phyloP scores from a whole-genome alignment of 176 grass and related monocot species.

The Oryza longistaminata region DNA sequence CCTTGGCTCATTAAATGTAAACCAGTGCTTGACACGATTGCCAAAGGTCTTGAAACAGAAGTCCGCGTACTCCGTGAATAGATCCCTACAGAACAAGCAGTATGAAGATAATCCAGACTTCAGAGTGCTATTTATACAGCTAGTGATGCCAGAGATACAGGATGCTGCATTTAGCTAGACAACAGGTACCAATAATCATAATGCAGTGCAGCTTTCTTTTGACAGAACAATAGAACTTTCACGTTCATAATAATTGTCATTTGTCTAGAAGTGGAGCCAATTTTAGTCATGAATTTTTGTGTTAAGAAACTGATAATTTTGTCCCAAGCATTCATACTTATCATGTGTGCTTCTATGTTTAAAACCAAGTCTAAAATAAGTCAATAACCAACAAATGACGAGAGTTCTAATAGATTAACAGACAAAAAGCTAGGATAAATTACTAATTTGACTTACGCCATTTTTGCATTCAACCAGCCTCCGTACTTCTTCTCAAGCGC shows the following conservation, averaged over 20 bases:
- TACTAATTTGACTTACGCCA: conserved; percentile 49
- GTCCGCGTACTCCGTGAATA: conserved; percentile 65
- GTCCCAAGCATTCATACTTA: background rate
- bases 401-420: conserved; percentile 4
- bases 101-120: conserved; percentile 15
- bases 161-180: conserved; percentile 27
- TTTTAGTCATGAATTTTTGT: background rate
- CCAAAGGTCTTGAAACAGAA: conserved; percentile 78
- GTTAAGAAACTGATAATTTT: background rate
- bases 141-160: background rate
- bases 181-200: background rate
- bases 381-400: background rate
- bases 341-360: background rate
- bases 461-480: conserved; percentile 60
- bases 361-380: background rate
- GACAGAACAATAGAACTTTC: background rate
- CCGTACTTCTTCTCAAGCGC: conserved; percentile 67
- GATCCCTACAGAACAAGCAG: conserved; percentile 46
- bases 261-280: background rate
- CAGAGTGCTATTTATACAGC: background rate
- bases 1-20: conserved; percentile 78
- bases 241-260: background rate
- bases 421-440: background rate
- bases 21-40: conserved; percentile 79
- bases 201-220: background rate